phyloP scores from a whole-genome alignment of 2,329 filamentous ascomycete genomes.

The Cladosporium colombiae region DNA sequence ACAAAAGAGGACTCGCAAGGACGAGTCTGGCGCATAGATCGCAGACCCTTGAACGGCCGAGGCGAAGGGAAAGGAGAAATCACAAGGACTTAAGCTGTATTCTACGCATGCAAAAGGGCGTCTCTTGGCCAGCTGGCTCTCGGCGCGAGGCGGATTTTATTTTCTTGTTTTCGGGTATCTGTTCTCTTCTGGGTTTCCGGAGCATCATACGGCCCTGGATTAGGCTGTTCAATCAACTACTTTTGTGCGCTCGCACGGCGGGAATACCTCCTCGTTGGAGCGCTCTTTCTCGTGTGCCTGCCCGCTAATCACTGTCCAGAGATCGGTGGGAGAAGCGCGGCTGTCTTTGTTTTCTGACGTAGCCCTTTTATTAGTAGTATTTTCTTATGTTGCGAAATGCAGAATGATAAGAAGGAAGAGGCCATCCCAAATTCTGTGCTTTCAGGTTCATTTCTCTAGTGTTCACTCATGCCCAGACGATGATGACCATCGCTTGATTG shows the following conservation, averaged over 20 bases:
- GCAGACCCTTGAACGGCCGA: not conserved
- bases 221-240: conserved; percentile 3
- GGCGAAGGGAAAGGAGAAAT: not conserved
- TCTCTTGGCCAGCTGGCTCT: conserved; percentile 6
- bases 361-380: not conserved
- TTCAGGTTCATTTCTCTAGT: not conserved
- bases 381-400: not conserved
- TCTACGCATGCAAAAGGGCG: conserved; percentile 1
- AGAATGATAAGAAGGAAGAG: not conserved
- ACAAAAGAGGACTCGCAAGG: conserved; percentile 1
- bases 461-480: not conserved
- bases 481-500: not conserved
- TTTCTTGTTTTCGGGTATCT: not conserved
- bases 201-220: not conserved
- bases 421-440: not conserved
- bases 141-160: conserved; percentile 1
- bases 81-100: conserved; percentile 4
- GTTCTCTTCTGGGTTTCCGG: not conserved
- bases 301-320: not conserved
- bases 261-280: not conserved
- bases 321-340: not conserved
- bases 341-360: not conserved
- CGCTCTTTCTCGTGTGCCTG: not conserved
- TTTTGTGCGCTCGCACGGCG: not conserved
- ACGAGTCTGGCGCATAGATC: not conserved